Conservation (phyloP, 805 yeast genomes). For the Saccharomycodes ludwigii region DNA sequence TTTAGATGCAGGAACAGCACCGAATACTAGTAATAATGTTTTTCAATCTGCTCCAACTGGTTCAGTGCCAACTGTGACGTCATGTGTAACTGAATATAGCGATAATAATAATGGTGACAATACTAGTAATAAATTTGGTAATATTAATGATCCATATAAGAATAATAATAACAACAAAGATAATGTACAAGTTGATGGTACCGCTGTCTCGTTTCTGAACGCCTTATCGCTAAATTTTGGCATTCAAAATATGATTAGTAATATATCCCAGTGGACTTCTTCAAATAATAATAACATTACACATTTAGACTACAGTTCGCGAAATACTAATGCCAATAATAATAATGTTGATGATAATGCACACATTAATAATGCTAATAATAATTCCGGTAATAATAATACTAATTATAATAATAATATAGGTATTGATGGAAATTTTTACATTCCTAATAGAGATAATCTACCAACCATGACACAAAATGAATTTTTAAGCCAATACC, state of each 20-base stretch:
- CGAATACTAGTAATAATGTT: too few relatives aligned
- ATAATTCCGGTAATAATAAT: too few relatives aligned
- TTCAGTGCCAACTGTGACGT: too few relatives aligned
- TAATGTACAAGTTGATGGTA: neutral
- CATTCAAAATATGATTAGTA: conserved; percentile 47
- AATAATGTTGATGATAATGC: too few relatives aligned
- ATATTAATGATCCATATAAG: conserved; percentile 1
- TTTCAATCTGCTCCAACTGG: too few relatives aligned
- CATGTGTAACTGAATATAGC: neutral
- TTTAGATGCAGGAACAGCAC: too few relatives aligned
- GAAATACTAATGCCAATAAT: too few relatives aligned
- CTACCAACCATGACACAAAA: conserved; percentile 1
- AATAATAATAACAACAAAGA: neutral
- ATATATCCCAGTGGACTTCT: conserved; percentile 46
- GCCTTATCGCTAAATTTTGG: conserved; percentile 24
- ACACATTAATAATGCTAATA: too few relatives aligned
- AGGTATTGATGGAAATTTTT: too few relatives aligned
- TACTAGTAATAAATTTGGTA: neutral
- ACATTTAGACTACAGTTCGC: too few relatives aligned
- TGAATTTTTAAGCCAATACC: too few relatives aligned
- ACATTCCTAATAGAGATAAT: conserved; percentile 3
- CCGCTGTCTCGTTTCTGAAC: conserved; percentile 3
- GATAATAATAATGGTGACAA: neutral
- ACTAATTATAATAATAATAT: neutral
- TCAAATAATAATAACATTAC: neutral